Base-by-base conservation (phyloP, 169 alveolate genomes). In the Nephromyces sp. region DNA sequence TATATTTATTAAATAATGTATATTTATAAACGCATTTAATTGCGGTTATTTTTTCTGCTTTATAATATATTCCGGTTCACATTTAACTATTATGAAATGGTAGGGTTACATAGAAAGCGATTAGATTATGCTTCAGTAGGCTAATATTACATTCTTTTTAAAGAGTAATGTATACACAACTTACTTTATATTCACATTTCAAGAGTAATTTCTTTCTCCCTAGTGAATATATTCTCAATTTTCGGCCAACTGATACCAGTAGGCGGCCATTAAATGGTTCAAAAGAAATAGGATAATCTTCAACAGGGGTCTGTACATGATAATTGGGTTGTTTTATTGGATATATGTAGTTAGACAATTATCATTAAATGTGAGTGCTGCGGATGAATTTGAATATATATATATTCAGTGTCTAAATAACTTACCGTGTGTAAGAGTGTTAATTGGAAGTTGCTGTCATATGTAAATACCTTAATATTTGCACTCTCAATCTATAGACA, bases 141-240 rank as follows among this genome's bases (percentile, higher is more conserved):
- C n/a, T n/a, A n/a, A n/a, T n/a, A n/a, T n/a, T n/a, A n/a, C n/a
- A n/a, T n/a, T n/a, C n/a, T n/a, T n/a, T n/a, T n/a, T n/a, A n/a
- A n/a, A n/a, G n/a, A n/a, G n/a, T n/a, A n/a, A n/a, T n/a, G n/a
- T n/a, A n/a, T n/a, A n/a, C n/a, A n/a, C n/a, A n/a, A 66, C 72
- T 2, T 78, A 77, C 79, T 76, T 95, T 93, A 68, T 94, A 94
- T 79, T 96, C 98, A 30, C 95, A 94, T 75, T 97, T 97, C 79
- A 92, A 94, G 78, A 97, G 83, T 65, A 97, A 87, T 68, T 94
- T 94, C 79, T 94, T 93, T 87, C 92, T 93, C 0, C 99, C 99
- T 72, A 96, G 74, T 63, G 98, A 96, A 85, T 97, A 97, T 62
- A 95, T 86, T 74, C 98, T 89, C 65, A 96, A 78, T 52, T 87